These are phyloP conservation scores for Exserohilum turcica DNA, from an alignment of 2,329 filamentous ascomycete genomes.

Conservation along the genomic window DNA sequence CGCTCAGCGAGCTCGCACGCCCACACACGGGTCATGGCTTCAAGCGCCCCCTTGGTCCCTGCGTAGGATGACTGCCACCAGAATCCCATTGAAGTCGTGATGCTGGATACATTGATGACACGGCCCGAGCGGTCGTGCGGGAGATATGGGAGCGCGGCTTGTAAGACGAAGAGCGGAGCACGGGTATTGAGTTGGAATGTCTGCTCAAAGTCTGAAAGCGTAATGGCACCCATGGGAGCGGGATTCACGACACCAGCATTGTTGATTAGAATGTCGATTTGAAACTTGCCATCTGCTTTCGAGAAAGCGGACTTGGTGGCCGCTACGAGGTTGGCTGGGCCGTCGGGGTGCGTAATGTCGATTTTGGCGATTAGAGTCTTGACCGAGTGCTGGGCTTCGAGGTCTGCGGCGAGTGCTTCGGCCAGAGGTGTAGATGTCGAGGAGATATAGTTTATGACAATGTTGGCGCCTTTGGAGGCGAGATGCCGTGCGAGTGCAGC, in stretches of 20 bases:
- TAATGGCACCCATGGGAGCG: background rate
- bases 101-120: conserved; percentile 63
- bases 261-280: background rate
- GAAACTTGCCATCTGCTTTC: background rate
- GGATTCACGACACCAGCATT: background rate
- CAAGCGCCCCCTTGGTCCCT: conserved; percentile 66
- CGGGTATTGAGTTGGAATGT: conserved; percentile 65
- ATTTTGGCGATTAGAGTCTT: background rate
- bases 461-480: conserved; percentile 69
- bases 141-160: conserved; percentile 70
- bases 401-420: background rate
- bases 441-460: conserved; percentile 73
- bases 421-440: conserved; percentile 58
- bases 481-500: conserved; percentile 68
- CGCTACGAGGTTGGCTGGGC: background rate
- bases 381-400: background rate
- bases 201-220: conserved; percentile 42
- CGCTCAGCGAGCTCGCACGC: conserved; percentile 62
- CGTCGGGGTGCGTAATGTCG: background rate
- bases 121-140: conserved; percentile 67
- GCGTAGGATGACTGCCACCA: conserved; percentile 62
- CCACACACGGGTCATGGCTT: conserved; percentile 69
- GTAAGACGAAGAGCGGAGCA: conserved; percentile 66
- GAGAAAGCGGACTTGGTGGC: background rate
- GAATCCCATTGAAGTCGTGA: conserved; percentile 61